phyloP scores from a whole-genome alignment of 1,139 yeast species.

The Pichia inconspicua region DNA sequence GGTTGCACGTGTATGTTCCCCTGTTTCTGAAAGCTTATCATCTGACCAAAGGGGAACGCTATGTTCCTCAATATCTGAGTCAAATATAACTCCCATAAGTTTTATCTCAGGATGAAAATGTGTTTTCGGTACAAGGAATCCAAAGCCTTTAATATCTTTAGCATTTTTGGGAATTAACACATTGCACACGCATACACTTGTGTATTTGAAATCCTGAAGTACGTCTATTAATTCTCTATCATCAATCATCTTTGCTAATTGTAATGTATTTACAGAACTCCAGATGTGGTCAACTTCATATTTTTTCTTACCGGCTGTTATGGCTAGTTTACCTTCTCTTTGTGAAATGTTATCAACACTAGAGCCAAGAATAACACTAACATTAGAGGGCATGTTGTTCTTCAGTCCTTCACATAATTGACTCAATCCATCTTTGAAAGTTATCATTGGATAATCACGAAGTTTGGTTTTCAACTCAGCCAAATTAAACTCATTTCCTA shows the following conservation, averaged over 20 bases:
- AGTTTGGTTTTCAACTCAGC: constrained; percentile 30
- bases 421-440: constrained; percentile 44
- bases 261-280: constrained; percentile 42
- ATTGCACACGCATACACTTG: constrained; percentile 54
- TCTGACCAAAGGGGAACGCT: neutral
- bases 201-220: constrained; percentile 35
- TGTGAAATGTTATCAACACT: constrained; percentile 10
- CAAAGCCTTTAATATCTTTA: constrained; percentile 53
- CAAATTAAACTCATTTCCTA: constrained; percentile 34
- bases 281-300: constrained; percentile 48
- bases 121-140: constrained; percentile 70
- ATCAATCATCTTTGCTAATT: constrained; percentile 12
- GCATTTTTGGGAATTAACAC: constrained; percentile 44
- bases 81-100: constrained; percentile 82
- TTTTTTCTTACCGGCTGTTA: constrained; percentile 14
- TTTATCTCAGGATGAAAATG: constrained; percentile 43
- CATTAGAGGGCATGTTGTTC: constrained; percentile 34
- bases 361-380: constrained; percentile 30
- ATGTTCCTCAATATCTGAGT: constrained; percentile 62
- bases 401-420: constrained; percentile 36
- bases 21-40: neutral
- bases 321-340: constrained; percentile 7
- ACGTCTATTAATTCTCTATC: constrained; percentile 19
- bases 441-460: constrained; percentile 40
- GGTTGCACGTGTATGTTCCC: neutral